Base-by-base conservation (phyloP, 331 rosid species). In the Acacia concinna region DNA sequence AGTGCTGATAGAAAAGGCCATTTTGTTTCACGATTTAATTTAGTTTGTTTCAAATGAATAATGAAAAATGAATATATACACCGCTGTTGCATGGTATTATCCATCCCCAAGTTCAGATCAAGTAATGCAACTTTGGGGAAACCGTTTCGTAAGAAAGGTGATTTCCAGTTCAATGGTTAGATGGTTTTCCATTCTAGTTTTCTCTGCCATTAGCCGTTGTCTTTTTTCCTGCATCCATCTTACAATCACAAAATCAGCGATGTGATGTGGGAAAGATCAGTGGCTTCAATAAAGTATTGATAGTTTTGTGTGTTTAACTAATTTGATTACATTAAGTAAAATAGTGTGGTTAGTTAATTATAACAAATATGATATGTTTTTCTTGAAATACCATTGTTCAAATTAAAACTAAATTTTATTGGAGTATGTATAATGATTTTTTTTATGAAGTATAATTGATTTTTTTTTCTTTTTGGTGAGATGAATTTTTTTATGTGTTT, bases 131-230 rank as follows among this genome's bases (percentile, higher is more conserved):
- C 77, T 23, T 59, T 41, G 44, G 65, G 28, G 12, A 38, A 46
- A 31, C 47, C 18, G 15, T 30, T 47, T 77, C 41, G 34, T 65
- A 60, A 74, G 10, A 74, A 73, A 38, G 68, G 40, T 9, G 84
- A 79, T 71, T 66, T 30, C 67, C 71, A 65, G 67, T 57, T 75
- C 83, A 78, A 40, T 65, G 43, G 76, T 41, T n/a, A 31, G 40
- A 77, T 79, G 82, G 83, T 35, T 41, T 37, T 89, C 85, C 87
- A 71, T 82, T 87, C 73, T 71, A 71, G 88, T 92, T 89, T 71
- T 82, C 90, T 68, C 88, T 74, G 80, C 84, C 28, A 76, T 85
- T 91, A 38, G 89, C 21, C 41, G 80, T 90, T 78, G 35, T 56
- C 63, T 1, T 56, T n/a, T 21, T 56, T 25, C 35, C 9, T 59